Evolutionary conservation across 805 yeast species (phyloP), one percentile per base, ranked within the genome.

Genomic region (Cyberlindnera mycetangii): DNA sequence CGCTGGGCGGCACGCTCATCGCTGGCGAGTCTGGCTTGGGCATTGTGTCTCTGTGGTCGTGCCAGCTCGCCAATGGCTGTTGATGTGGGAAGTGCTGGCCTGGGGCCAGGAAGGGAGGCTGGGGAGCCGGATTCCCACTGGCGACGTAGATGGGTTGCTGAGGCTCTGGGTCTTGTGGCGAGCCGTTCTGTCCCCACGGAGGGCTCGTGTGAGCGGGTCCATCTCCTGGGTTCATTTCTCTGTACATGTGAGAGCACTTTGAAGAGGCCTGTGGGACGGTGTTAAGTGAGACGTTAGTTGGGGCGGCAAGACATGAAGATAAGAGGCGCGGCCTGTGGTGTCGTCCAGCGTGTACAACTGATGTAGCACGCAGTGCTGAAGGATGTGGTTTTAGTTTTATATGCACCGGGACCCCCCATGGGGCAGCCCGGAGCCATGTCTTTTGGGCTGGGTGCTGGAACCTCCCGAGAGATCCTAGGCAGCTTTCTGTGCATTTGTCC

Each of bases 401-500:
- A 38, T 30, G 41, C 41, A 38, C 20, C 19, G 20, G 32, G 27
- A 18, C 34, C 30, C 39, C 24, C 41, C 41, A 31, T 38, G 35
- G 35, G 41, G 41, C 41, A 38, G 41, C 15, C 41, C 33, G 28
- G 35, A 32, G n/a, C 18, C 20, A 14, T 16, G 33, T 19, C 31
- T n/a, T 24, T 18, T 35, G 38, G 31, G 20, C 31, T 24, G 38
- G 38, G 21, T 15, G 38, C 38, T 30, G 35, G n/a, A 19, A 20
- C 21, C 34, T 21, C 35, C 38, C 25, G 37, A 37, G 19, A 28
- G 36, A 41, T 25, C 34, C 24, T 32, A 15, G 28, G 41, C 38
- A 31, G 41, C 16, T 37, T 37, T 43, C 47, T 43, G 47, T 38
- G 47, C 39, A 34, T 43, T 34, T 43, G 47, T 43, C 47, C 47